Evolutionary conservation across 2,329 filamentous ascomycete genomes (phyloP), one percentile per base, ranked within the genome.

Genomic region (Stagonosporopsis tanaceti): DNA sequence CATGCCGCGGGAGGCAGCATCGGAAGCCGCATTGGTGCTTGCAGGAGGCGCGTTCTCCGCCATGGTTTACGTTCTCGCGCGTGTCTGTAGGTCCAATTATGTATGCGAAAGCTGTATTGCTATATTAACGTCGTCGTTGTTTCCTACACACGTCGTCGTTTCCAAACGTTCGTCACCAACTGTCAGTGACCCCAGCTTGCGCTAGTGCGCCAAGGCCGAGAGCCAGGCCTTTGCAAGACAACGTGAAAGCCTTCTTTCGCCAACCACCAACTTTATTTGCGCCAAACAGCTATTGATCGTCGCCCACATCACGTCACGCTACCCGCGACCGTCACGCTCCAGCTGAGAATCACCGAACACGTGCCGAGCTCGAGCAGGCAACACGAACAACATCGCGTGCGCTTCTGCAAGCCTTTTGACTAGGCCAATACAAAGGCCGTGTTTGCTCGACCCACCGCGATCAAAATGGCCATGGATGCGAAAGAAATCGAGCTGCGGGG

Each of bases 401-500:
- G 28, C 30, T 7, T 32, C 15, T 24, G 38, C 48, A 38, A 53
- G 37, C 34, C 24, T n/a, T 39, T 34, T 27, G 25, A 32, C 54
- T 25, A 37, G 5, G 20, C 24, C 27, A 3, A 25, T 28, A 14
- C 34, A n/a, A 32, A n/a, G 5, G 24, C 24, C 35, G 24, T 32
- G 15, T 38, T 27, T n/a, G 25, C 17, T 14, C 25, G 14, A 39
- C 25, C 4, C 47, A 28, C 15, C 34, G 47, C 47, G 34, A 48
- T 48, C 40, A 47, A 54, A 17, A 66, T 63, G 65, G 76, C 68
- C 53, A 92, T 96, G 89, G 90, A 96, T 70, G 85, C 88, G 71
- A 91, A 92, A 78, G 91, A 94, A 73, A 89, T 97, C 53, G 86
- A 89, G 69, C 81, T 88, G 70, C 88, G 88, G 77, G 87, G 92